A percentile compares a stretch with the other conserved stretches of the same genome.
Conservation (phyloP, 2,329 filamentous ascomycete species). For the Fusarium sp. region DNA sequence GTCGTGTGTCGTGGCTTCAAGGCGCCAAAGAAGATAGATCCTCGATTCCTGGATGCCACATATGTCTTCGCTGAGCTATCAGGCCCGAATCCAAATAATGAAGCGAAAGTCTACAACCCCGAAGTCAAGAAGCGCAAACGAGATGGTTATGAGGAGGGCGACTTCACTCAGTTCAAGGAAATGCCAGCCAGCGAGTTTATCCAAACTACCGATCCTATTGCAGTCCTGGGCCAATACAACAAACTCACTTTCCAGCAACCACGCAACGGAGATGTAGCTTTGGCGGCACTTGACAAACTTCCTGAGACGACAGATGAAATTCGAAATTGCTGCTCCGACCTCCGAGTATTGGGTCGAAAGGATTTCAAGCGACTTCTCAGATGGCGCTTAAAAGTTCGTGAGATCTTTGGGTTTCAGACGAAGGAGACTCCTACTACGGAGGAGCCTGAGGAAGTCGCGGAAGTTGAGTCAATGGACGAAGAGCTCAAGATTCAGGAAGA, state of each 20-base stretch:
- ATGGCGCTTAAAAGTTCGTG: constrained; percentile 90
- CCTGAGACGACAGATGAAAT: constrained; percentile 90
- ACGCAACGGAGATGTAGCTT: constrained; percentile 83
- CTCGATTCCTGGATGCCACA: constrained; percentile 88
- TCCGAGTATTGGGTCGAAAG: constrained; percentile 91
- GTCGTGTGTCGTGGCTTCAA: constrained; percentile 97
- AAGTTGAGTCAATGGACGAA: constrained; percentile 92
- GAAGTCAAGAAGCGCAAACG: constrained; percentile 97
- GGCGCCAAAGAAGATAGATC: constrained; percentile 92
- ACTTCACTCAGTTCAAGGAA: constrained; percentile 93
- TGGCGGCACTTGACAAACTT: constrained; percentile 86
- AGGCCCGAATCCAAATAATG: constrained; percentile 88
- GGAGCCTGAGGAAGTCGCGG: constrained; percentile 75
- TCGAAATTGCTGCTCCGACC: constrained; percentile 78
- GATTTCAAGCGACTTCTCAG: constrained; percentile 91
- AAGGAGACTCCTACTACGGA: constrained; percentile 70
- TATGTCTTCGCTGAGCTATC: constrained; percentile 94
- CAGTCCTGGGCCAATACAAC: constrained; percentile 88
- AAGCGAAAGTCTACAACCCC: constrained; percentile 97
- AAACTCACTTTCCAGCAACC: constrained; percentile 84
- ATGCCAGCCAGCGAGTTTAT: constrained; percentile 91
- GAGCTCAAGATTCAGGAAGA: constrained; percentile 92
- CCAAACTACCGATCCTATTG: constrained; percentile 91
- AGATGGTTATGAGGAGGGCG: constrained; percentile 96
- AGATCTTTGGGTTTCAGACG: constrained; percentile 86